Evolutionary conservation across 805 yeast genomes (phyloP).

Genomic region (Middelhovenomyces tepae): DNA sequence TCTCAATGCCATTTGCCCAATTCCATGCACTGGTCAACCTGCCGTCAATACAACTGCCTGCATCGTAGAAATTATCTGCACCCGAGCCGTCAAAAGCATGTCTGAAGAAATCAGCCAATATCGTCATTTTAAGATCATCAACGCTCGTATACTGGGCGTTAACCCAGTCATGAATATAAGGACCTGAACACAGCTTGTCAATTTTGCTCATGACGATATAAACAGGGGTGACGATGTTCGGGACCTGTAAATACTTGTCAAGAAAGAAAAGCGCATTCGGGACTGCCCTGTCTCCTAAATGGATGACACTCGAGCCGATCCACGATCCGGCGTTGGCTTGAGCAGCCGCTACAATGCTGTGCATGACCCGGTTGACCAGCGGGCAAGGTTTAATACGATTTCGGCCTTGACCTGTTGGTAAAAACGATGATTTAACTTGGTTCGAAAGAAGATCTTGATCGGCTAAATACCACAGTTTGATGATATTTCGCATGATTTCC

Average conservation of each 20-base stretch:
- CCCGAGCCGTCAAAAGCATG: slow-evolving; percentile 73
- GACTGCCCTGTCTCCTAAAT: slow-evolving; percentile 74
- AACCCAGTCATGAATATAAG: slow-evolving; percentile 41
- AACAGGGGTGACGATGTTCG: slow-evolving; percentile 65
- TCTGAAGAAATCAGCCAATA: slow-evolving; percentile 44
- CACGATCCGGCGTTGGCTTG: slow-evolving; percentile 55
- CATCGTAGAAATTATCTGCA: slow-evolving; percentile 74
- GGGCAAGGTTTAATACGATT: slow-evolving; percentile 74
- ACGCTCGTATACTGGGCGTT: slow-evolving; percentile 49
- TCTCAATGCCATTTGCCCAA: slow-evolving; percentile 62
- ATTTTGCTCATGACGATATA: slow-evolving; percentile 49
- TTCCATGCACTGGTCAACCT: slow-evolving; percentile 77
- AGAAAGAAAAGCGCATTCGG: slow-evolving; percentile 74
- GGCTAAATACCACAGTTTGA: slow-evolving; percentile 66
- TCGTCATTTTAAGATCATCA: slow-evolving; percentile 40
- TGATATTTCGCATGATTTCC: slow-evolving; percentile 68
- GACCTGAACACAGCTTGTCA: slow-evolving; percentile 44
- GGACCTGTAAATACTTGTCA: slow-evolving; percentile 75
- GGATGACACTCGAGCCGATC: slow-evolving; percentile 78
- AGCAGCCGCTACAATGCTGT: slow-evolving; percentile 54
- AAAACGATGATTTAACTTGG: slow-evolving; percentile 35
- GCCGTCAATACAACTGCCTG: slow-evolving; percentile 81
- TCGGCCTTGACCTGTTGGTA: slow-evolving; percentile 74
- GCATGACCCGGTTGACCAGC: slow-evolving; percentile 58
- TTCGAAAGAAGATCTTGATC: slow-evolving; percentile 61